Evolutionary conservation across 225 moss, liverwort and hornwort species (phyloP), one percentile per base, ranked within the genome.

Genomic region (Polytrichum formosum): DNA sequence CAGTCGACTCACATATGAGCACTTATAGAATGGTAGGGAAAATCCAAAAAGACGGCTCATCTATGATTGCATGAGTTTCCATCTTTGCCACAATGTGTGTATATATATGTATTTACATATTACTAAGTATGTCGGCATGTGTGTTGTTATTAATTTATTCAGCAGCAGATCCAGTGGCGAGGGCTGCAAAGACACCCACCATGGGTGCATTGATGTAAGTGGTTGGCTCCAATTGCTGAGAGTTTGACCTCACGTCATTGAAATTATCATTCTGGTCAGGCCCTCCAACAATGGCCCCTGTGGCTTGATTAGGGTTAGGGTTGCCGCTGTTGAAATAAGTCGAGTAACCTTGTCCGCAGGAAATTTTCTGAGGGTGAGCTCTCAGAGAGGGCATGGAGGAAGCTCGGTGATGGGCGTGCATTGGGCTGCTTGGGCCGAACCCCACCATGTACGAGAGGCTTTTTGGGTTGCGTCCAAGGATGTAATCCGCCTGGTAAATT

Each of bases 381-480:
- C 9, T 20, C 72, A 80, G 64, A 33, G 69, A 60, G 17, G 80
- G 84, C 8, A 73, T 31, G 2, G 77, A 80, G 10, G 80, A 71
- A 17, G 72, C 84, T 33, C 95, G 85, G 69, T 95, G 92, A 72
- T 92, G 95, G 19, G 81, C 72, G 20, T 79, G 90, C 73, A 72
- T 70, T 6, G 91, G 91, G 56, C 55, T 89, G 46, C 46, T 46
- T 16, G 70, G 70, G 29, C 92, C 88, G 63, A 90, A 95, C 10
- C 95, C 92, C 1, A 88, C 84, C 88, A 93, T 81, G 76, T 92
- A 95, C 0, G 92, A 91, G 79, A 82, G 80, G 35, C 86, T 78
- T 62, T 7, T 76, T 0, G 92, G 95, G 56, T 95, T 92, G 18
- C 17, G 61, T 29, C 95, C 95, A 0, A 91, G 86, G 62, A 95